Conservation (phyloP, 257 asterid species). For the Petunia axillaris region DNA sequence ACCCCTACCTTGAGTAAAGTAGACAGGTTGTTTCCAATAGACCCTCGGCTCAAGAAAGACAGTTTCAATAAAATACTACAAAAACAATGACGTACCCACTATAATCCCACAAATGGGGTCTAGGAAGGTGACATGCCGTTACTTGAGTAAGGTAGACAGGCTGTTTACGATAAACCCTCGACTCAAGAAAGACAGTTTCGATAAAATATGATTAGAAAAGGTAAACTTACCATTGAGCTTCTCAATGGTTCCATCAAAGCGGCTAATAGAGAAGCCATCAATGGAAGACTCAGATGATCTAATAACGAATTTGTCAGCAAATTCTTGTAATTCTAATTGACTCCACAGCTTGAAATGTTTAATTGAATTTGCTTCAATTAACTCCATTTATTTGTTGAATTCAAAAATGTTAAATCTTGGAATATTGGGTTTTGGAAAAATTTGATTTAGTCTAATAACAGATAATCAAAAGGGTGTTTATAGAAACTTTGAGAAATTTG, state of each 20-base stretch:
- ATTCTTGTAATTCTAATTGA: slow-evolving; percentile 75
- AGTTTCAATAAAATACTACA: no score
- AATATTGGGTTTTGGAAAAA: neutral
- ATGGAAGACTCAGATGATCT: slow-evolving; percentile 67
- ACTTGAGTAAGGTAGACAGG: no score
- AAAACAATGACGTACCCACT: no score
- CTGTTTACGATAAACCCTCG: neutral
- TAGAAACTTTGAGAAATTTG: neutral
- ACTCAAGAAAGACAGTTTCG: neutral
- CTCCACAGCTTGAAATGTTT: slow-evolving; percentile 69
- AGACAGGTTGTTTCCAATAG: no score
- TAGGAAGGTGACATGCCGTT: no score
- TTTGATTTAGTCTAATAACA: neutral
- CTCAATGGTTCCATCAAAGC: slow-evolving; percentile 64
- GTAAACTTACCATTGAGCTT: slow-evolving; percentile 52
- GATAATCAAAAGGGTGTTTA: neutral
- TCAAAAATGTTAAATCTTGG: neutral
- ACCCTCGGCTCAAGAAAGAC: no score
- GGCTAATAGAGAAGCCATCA: slow-evolving; percentile 77
- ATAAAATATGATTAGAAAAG: neutral
- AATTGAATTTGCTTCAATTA: slow-evolving; percentile 35
- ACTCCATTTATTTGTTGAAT: slow-evolving; percentile 44
- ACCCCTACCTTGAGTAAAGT: neutral
- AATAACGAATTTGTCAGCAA: slow-evolving; percentile 60
- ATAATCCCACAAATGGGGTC: no score